Evolutionary conservation across 2,329 filamentous ascomycete genomes (phyloP).

Genomic region (Stagonosporopsis vannaccii): DNA sequence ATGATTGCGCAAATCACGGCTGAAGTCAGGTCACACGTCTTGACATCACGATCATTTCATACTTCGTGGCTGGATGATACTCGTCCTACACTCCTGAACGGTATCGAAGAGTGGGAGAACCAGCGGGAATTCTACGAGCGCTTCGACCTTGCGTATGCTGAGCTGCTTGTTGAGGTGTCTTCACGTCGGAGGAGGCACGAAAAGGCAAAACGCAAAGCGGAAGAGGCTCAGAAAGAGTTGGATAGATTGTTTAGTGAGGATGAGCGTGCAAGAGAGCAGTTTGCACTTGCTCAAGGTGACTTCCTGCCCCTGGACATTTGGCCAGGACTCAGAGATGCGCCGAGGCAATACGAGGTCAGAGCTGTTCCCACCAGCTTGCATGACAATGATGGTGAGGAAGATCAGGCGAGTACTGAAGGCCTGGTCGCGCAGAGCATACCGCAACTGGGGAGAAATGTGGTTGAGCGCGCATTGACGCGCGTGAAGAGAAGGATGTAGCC

Average conservation of each 20-base stretch:
- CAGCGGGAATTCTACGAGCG: conserved; percentile 85
- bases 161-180: conserved; percentile 82
- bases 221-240: conserved; percentile 78
- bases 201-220: conserved; percentile 75
- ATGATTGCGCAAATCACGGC: conserved; percentile 72
- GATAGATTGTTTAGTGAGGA: conserved; percentile 79
- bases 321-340: conserved; percentile 63
- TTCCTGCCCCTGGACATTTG: conserved; percentile 88
- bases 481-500: conserved; percentile 46
- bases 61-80: conserved; percentile 74
- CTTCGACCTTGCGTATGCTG: conserved; percentile 84
- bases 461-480: conserved; percentile 45
- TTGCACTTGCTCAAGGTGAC: conserved; percentile 82
- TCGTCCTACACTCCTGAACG: conserved; percentile 71
- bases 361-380: conserved; percentile 25
- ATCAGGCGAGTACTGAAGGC: conserved; percentile 20
- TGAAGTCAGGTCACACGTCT: conserved; percentile 70
- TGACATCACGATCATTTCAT: conserved; percentile 69
- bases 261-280: conserved; percentile 73
- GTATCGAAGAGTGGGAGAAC: conserved; percentile 75
- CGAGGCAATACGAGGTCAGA: conserved; percentile 45
- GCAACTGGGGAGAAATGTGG: conserved; percentile 44
- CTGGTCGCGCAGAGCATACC: conserved; percentile 42
- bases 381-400: conserved; percentile 25
- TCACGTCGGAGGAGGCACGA: conserved; percentile 76